These are phyloP conservation scores for Pseudocercospora cruenta DNA, from an alignment of 2,329 filamentous ascomycete species.

Conservation along the genomic window DNA sequence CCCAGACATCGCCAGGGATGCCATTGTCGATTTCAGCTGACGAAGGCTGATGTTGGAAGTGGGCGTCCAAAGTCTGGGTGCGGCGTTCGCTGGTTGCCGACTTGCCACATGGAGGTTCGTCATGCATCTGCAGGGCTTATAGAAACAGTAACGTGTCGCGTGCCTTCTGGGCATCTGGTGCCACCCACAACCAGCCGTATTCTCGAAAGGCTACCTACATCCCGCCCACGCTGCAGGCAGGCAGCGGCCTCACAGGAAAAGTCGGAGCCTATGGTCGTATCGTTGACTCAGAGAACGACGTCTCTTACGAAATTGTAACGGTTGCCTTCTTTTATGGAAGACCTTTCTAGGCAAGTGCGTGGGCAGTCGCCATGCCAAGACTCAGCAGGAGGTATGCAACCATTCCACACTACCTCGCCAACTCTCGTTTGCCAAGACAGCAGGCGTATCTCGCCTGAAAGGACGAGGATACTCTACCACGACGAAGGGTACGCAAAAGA, in stretches of 20 bases:
- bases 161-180: neutral
- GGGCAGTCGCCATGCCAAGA: neutral
- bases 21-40: slow-evolving; percentile 62
- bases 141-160: slow-evolving; percentile 4
- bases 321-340: neutral
- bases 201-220: neutral
- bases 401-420: neutral
- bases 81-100: slow-evolving; percentile 1
- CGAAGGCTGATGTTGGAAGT: neutral
- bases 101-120: neutral
- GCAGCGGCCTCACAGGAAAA: neutral
- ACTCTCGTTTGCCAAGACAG: neutral
- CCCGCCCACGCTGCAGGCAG: neutral
- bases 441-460: too few relatives aligned
- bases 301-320: neutral
- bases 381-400: neutral
- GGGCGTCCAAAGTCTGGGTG: slow-evolving; percentile 3
- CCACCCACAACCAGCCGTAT: neutral
- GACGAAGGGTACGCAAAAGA: neutral
- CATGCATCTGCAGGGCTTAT: neutral
- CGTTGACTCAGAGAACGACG: neutral
- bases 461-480: too few relatives aligned
- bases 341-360: neutral
- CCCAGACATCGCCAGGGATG: slow-evolving; percentile 57
- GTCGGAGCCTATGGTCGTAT: neutral